These are phyloP conservation scores for Arthrobotrys musiformis DNA, from an alignment of 2,329 filamentous ascomycete species.

Conservation along the genomic window DNA sequence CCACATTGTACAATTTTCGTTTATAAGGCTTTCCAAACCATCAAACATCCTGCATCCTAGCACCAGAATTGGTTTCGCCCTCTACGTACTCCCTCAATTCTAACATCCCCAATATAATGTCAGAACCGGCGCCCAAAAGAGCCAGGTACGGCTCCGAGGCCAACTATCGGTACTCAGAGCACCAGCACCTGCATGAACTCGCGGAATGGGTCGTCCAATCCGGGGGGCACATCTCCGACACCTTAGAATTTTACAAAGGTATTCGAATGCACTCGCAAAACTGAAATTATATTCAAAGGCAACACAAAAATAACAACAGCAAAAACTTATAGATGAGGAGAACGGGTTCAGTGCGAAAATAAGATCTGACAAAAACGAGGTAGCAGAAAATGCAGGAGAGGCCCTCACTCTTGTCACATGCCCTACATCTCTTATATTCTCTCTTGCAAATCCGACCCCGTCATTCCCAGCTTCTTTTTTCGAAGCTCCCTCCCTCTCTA, in stretches of 20 bases:
- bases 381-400: background rate
- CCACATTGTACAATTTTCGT: no score
- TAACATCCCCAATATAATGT: slow-evolving; percentile 6
- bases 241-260: slow-evolving; percentile 42
- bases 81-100: no score
- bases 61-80: no score
- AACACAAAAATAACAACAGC: slow-evolving; percentile 20
- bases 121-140: slow-evolving; percentile 36
- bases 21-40: no score
- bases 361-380: background rate
- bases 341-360: slow-evolving; percentile 31
- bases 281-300: background rate
- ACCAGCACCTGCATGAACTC: slow-evolving; percentile 30
- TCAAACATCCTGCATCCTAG: no score
- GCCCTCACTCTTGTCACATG: slow-evolving; percentile 28
- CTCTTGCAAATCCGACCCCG: slow-evolving; percentile 36
- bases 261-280: background rate
- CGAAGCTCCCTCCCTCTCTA: slow-evolving; percentile 28
- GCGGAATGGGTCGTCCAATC: slow-evolving; percentile 41
- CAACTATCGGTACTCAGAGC: slow-evolving; percentile 22
- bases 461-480: slow-evolving; percentile 11
- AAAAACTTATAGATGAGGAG: slow-evolving; percentile 19
- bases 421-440: slow-evolving; percentile 39
- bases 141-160: slow-evolving; percentile 1
- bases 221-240: slow-evolving; percentile 31